A percentile compares a stretch with the other conserved stretches of the same genome.
Conservation (phyloP, 208 protist genomes). For the Acanthamoeba lenticulata region DNA sequence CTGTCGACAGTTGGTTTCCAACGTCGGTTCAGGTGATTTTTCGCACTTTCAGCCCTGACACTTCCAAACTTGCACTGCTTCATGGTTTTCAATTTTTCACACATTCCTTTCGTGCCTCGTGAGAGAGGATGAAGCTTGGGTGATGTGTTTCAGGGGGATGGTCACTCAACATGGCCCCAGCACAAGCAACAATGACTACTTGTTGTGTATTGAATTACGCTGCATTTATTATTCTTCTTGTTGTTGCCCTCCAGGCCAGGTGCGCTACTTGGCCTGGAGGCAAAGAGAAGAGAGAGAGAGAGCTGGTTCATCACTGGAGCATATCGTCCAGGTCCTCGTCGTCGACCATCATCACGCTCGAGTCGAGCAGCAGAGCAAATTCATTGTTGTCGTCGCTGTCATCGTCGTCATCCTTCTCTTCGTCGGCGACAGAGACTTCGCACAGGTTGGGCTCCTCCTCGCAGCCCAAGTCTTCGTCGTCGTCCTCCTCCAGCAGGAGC, state of each 20-base stretch:
- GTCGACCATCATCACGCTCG: background rate
- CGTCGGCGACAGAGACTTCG: slow-evolving; percentile 20
- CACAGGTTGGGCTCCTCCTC: background rate
- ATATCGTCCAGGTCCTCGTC: background rate
- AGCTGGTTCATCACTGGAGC: background rate
- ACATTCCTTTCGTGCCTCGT: no score
- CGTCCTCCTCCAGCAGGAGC: background rate
- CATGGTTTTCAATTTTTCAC: no score
- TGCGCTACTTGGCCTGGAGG: background rate
- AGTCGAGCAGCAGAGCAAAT: background rate
- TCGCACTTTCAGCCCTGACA: no score
- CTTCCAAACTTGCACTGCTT: no score
- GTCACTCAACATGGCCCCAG: no score
- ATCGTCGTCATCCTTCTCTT: background rate
- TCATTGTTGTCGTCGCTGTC: background rate
- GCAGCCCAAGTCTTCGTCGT: background rate
- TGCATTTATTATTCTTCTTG: background rate
- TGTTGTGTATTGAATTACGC: no score
- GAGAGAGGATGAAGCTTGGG: no score
- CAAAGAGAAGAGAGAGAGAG: background rate
- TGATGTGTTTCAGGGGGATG: no score
- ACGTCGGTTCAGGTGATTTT: no score
- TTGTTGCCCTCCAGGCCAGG: background rate
- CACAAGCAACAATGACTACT: no score
- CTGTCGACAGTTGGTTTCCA: background rate